A percentile compares a stretch with the other conserved stretches of the same genome.
Conservation (phyloP, 164 flowering plant genomes). For the Vitis vinifera region ASM3070453v1 NC_081810.1:4748501-4749000, state of each 20-base stretch:
- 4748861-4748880: slow-evolving; percentile 90
- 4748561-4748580: too few species aligned
- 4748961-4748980: slow-evolving; percentile 75
- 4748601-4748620: background rate
- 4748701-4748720: background rate
- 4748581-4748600: background rate
- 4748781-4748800: background rate
- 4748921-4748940: slow-evolving; percentile 66
- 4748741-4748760: background rate
- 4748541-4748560: too few species aligned
- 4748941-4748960: slow-evolving; percentile 83
- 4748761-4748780: background rate
- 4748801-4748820: slow-evolving; percentile 46
- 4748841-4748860: slow-evolving; percentile 90
- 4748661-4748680: background rate
- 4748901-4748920: slow-evolving; percentile 25
- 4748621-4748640: background rate
- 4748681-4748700: background rate
- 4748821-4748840: slow-evolving; percentile 94
- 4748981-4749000: slow-evolving; percentile 81
- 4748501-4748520: too few species aligned
- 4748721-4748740: background rate
- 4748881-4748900: slow-evolving; percentile 91
- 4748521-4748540: too few species aligned
- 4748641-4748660: background rate